Conservation (phyloP, 2,329 filamentous ascomycete species). For the Grosmannia huntii region DNA sequence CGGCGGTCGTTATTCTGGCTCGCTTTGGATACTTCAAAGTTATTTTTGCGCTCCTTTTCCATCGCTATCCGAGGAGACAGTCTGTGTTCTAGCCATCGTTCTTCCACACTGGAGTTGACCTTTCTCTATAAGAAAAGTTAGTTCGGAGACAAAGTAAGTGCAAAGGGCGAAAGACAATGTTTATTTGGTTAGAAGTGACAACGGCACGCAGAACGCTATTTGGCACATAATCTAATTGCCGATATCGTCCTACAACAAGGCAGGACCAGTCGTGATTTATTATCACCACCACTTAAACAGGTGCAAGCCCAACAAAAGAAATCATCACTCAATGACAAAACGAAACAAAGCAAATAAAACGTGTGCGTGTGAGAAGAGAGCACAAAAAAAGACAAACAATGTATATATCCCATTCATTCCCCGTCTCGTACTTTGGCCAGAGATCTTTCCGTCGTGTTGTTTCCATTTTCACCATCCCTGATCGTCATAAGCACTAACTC, state of each 20-base stretch:
- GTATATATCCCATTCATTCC: conserved; percentile 1
- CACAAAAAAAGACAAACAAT: background rate
- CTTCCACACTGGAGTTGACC: too few species aligned
- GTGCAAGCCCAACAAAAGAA: background rate
- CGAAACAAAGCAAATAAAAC: background rate
- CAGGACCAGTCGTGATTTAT: background rate
- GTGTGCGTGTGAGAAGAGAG: background rate
- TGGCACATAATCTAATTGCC: background rate
- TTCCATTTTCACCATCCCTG: background rate
- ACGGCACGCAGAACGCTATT: background rate
- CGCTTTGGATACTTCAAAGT: too few species aligned
- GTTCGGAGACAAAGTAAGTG: too few species aligned
- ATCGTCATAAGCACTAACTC: background rate
- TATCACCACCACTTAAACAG: background rate
- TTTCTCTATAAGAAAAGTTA: too few species aligned
- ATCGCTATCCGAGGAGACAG: too few species aligned
- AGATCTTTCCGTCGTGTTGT: background rate
- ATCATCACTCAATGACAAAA: background rate
- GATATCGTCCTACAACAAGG: background rate
- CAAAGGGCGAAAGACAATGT: too few species aligned
- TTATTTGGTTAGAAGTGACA: too few species aligned
- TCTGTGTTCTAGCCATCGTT: too few species aligned
- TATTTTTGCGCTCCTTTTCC: too few species aligned
- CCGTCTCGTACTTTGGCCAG: background rate
- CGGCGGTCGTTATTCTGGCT: too few species aligned